These are phyloP conservation scores for Abrus precatorius DNA, from an alignment of 306 rosid species.

Conservation along the genomic window DNA sequence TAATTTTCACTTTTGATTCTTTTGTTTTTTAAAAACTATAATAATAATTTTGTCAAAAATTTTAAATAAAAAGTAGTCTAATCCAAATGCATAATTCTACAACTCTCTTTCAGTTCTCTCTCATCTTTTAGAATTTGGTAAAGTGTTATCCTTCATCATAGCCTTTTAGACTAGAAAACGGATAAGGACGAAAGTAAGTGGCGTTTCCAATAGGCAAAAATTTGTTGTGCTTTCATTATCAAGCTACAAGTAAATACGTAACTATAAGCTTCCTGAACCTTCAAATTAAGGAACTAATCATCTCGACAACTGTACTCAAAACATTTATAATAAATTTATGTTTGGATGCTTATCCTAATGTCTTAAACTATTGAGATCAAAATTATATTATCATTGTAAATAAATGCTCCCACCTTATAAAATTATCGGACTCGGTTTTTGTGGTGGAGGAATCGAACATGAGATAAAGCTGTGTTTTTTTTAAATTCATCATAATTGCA, in stretches of 20 bases:
- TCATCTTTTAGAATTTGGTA: neutral
- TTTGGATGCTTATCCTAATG: constrained; percentile 41
- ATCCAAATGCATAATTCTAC: neutral
- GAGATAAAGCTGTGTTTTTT: constrained; percentile 31
- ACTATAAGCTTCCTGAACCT: constrained; percentile 16
- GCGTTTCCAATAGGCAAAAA: constrained; percentile 10
- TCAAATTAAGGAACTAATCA: neutral
- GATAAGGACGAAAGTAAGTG: constrained; percentile 20
- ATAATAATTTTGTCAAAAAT: too few species aligned
- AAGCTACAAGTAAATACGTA: neutral
- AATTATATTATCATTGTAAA: constrained; percentile 29
- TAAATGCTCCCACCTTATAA: constrained; percentile 7
- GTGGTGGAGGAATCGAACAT: constrained; percentile 44
- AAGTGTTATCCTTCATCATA: neutral
- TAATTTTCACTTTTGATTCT: neutral
- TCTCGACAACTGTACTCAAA: constrained; percentile 15
- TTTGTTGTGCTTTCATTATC: constrained; percentile 40
- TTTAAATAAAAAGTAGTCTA: neutral
- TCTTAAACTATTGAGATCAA: neutral
- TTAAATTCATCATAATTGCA: constrained; percentile 7
- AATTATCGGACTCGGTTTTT: constrained; percentile 35
- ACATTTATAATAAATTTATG: neutral
- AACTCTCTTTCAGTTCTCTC: neutral
- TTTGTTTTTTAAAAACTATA: neutral
- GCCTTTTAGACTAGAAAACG: neutral